Percentiles rank a stretch among this genome's conserved stretches.
Conservation (phyloP, 805 yeast genomes). For the Ogataea philodendri region DNA sequence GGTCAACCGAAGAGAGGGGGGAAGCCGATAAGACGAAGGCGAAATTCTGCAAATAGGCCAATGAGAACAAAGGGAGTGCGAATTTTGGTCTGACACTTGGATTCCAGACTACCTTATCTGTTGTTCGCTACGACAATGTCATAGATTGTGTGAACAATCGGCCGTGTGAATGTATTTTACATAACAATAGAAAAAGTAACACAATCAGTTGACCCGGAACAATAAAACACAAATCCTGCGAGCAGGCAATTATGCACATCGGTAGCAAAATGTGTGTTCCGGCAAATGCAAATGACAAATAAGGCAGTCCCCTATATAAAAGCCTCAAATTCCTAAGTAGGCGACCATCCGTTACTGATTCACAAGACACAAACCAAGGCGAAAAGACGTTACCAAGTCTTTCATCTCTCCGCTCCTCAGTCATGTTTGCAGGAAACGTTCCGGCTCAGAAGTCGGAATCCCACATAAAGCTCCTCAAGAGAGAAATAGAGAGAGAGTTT, state of each 20-base stretch:
- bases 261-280: constrained; percentile 3
- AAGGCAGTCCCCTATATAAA: constrained; percentile 7
- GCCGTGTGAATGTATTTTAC: not conserved
- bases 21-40: too few relatives aligned
- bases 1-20: too few relatives aligned
- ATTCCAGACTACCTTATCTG: not conserved
- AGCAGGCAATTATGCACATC: constrained; percentile 5
- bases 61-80: constrained; percentile 1
- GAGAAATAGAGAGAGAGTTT: constrained; percentile 33
- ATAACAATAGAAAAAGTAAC: not conserved
- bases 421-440: constrained; percentile 6
- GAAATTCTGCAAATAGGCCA: constrained; percentile 3
- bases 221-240: constrained; percentile 9
- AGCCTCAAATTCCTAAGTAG: constrained; percentile 10
- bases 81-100: not conserved
- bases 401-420: too few relatives aligned
- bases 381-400: too few relatives aligned
- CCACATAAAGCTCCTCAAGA: constrained; percentile 24
- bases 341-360: not conserved
- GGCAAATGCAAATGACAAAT: constrained; percentile 1
- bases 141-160: not conserved
- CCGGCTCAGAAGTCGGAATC: constrained; percentile 13
- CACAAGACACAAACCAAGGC: too few relatives aligned
- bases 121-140: constrained; percentile 2
- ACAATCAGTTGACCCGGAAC: constrained; percentile 1